phyloP scores from a whole-genome alignment of 2,329 filamentous ascomycete genomes.

The Colletotrichum karsti region DNA sequence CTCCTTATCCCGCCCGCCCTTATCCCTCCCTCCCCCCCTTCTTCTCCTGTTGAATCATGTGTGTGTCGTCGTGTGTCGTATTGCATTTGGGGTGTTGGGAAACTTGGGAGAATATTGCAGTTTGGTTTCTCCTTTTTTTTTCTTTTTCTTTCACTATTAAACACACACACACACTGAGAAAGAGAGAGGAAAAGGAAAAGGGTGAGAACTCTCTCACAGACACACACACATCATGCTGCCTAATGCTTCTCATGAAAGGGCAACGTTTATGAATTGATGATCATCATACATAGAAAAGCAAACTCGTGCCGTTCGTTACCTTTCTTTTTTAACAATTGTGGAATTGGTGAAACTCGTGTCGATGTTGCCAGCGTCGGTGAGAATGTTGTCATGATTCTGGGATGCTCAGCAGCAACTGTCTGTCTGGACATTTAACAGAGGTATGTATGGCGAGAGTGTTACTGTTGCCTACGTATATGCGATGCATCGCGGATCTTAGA shows the following conservation, averaged over 20 bases:
- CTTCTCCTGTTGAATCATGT: neutral
- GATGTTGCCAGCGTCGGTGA: neutral
- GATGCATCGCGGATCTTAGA: too few species aligned
- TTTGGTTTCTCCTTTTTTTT: slow-evolving; percentile 1
- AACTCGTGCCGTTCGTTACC: slow-evolving; percentile 15
- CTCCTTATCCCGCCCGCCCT: too few species aligned
- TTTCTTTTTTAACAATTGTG: neutral
- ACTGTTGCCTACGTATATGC: too few species aligned
- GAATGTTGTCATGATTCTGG: too few species aligned
- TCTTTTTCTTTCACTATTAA: slow-evolving; percentile 1
- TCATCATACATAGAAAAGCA: slow-evolving; percentile 26
- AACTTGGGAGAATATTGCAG: neutral
- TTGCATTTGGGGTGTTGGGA: slow-evolving; percentile 17
- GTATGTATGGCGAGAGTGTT: too few species aligned
- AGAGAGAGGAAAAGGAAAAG: neutral
- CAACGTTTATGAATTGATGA: slow-evolving; percentile 29
- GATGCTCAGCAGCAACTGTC: too few species aligned
- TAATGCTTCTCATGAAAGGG: slow-evolving; percentile 27
- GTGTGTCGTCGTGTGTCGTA: neutral
- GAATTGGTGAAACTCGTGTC: neutral
- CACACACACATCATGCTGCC: slow-evolving; percentile 16
- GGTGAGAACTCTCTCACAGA: neutral
- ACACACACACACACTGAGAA: too few species aligned
- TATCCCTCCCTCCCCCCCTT: neutral
- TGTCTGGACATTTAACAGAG: too few species aligned